Evolutionary conservation across 2,329 filamentous ascomycete species (phyloP), one percentile per base, ranked within the genome.

Genomic region (Colletotrichum sojae): DNA sequence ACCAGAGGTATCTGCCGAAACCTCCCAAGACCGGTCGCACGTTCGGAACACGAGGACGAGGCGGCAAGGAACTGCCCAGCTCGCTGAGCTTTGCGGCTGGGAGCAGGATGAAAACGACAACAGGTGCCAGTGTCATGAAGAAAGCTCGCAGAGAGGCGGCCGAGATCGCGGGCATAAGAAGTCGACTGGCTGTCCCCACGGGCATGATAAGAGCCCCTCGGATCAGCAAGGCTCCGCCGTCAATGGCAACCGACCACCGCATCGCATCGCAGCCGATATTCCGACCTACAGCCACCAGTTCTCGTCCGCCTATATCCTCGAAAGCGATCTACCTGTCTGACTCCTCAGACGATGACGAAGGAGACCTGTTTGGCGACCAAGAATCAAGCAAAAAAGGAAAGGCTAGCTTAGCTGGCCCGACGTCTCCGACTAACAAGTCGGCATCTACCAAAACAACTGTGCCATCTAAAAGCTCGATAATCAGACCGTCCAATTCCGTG

Each of bases 71-170:
- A 22, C 57, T 64, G 0, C 69, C 78, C 8, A 80, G 80, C 69
- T 75, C 75, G 31, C 77, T 86, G 61, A 81, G 74, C 40, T 89
- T 85, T 72, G 81, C 79, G 13, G 77, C 79, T 39, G 86, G 86
- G 48, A 84, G 83, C 63, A 83, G 86, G 67, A 87, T 86, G 56
- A 89, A 87, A 77, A 82, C 82, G 39, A 82, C 80, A 39, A 84
- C 81, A 20, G 85, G 84, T 31, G 82, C 86, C 64, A 86, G 84
- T 68, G 83, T 90, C 58, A 82, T 91, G 73, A 82, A 83, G 62
- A 88, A 85, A 72, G 86, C 88, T 22, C 83, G 84, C 52, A 83
- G 87, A 55, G 87, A 91, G 73, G 86, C 86, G 6, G 83, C 81
- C 54, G 86, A 89, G 72, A 86, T 89, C 51, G 81, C 80, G 60